Base-by-base conservation (phyloP, 1,139 yeast species). In the Hemisphaericaspora xylofermentans region DNA sequence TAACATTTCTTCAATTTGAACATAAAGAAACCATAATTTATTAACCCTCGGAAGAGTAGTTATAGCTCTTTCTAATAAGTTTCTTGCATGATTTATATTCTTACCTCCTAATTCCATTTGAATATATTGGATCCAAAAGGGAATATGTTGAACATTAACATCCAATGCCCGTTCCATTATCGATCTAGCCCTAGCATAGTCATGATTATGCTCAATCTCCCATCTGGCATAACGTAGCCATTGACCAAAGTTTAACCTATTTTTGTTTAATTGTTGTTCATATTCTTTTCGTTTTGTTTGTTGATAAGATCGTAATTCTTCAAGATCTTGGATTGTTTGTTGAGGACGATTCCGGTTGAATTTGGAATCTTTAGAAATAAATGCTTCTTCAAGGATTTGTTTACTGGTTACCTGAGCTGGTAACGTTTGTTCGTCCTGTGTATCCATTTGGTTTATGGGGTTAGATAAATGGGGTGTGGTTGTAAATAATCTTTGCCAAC, bases 171-270 rank as follows among this genome's bases (percentile, higher is more conserved):
- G 71, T 61, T 93, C 98, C 63, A 84, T 87, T 10, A 93, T 73
- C 0, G 96, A 88, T 43, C 98, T 67, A 0, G 95, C 96, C 25
- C 86, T 62, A 8, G 73, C 70, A 52, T 78, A 73, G 56, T 93
- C 96, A 44, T 80, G 83, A 53, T 70, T 71, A 41, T 88, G 91
- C 5, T 84, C 86, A 12, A 82, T 61, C 59, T 93, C 98, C 80
- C 93, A 88, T 46, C 76, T 79, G 1, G 97, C 98, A 60, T 93
- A 93, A 40, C 97, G 71, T 59, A 88, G 73, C 98, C 98, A 93
- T 57, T 91, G 96, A 3, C 89, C 85, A 53, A 77, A 74, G 54
- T 89, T 89, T 30, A 84, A 74, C 45, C 95, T 68, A 57, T 93
- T 91, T 52, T 93, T 75, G 50, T 94, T 80, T 39, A 93, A 63